A percentile compares a stretch with the other conserved stretches of the same genome.
Conservation (phyloP, 2,329 filamentous ascomycete genomes). For the Catunica adiposa region DNA sequence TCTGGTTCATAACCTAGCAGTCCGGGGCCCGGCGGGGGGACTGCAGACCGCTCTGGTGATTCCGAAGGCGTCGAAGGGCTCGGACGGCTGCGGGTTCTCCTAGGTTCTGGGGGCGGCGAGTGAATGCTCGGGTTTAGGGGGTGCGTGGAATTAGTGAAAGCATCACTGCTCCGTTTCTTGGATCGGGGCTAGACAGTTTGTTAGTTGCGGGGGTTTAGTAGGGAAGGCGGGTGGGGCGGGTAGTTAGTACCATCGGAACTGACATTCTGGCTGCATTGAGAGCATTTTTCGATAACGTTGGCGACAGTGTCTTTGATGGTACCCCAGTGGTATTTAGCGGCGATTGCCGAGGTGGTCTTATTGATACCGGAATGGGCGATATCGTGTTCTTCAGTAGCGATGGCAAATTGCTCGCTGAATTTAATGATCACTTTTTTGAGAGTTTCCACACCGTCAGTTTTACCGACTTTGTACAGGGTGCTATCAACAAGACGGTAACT, state of each 20-base stretch:
- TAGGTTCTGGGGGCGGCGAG: background rate
- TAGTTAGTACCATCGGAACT: conserved; percentile 11
- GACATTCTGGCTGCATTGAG: conserved; percentile 68
- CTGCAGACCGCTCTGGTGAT: conserved; percentile 6
- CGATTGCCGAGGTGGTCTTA: conserved; percentile 88
- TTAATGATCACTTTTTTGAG: conserved; percentile 84
- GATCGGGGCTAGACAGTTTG: conserved; percentile 5
- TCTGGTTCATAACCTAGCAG: conserved; percentile 5
- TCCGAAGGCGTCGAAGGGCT: conserved; percentile 1
- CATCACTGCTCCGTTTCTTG: conserved; percentile 12
- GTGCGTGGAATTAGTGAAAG: background rate
- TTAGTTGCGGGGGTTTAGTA: background rate
- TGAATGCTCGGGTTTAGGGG: background rate
- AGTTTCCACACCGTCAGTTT: conserved; percentile 7
- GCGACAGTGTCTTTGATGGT: conserved; percentile 95
- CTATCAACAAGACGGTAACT: conserved; percentile 74
- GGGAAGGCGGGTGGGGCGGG: background rate
- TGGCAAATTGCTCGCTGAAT: conserved; percentile 76
- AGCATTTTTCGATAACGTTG: conserved; percentile 81
- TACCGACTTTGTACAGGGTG: conserved; percentile 75
- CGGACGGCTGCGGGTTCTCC: conserved; percentile 8
- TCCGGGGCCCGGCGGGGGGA: conserved; percentile 8
- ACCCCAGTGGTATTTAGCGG: conserved; percentile 92
- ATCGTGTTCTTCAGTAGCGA: conserved; percentile 62
- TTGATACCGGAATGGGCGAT: conserved; percentile 82